These are phyloP conservation scores for Aspergillus puulaauensis DNA, from an alignment of 2,329 filamentous ascomycete genomes.

Conservation along the genomic window DNA sequence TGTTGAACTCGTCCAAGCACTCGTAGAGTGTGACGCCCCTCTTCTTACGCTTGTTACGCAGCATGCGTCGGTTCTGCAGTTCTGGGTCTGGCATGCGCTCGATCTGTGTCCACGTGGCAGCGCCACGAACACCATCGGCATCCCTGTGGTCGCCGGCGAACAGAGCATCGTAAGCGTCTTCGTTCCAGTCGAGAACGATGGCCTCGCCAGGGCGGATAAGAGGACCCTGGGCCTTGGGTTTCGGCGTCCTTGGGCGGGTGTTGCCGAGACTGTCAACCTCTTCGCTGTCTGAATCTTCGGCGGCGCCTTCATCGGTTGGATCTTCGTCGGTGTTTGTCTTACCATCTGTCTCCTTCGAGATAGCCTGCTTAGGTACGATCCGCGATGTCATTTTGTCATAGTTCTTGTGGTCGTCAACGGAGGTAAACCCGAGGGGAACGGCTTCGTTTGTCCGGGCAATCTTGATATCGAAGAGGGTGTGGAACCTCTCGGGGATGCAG, in stretches of 20 bases:
- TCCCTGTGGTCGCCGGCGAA: conserved; percentile 54
- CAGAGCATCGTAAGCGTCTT: conserved; percentile 67
- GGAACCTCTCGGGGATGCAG: conserved; percentile 63
- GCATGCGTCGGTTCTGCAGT: conserved; percentile 62
- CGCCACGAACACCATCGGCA: conserved; percentile 57
- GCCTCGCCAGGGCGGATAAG: conserved; percentile 79
- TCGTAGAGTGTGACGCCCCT: conserved; percentile 82
- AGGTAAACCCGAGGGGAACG: conserved; percentile 70
- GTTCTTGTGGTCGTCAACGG: conserved; percentile 57
- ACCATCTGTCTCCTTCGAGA: not conserved
- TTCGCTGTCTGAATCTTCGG: conserved; percentile 19
- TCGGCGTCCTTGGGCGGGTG: conserved; percentile 14
- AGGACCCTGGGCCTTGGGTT: conserved; percentile 52
- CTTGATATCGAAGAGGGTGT: conserved; percentile 74
- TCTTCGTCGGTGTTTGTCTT: conserved; percentile 5
- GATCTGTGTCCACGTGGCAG: conserved; percentile 56
- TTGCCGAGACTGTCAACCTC: conserved; percentile 9
- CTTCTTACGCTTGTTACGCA: conserved; percentile 65
- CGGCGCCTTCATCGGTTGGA: conserved; percentile 9
- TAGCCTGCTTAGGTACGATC: conserved; percentile 28
- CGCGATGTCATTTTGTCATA: conserved; percentile 57
- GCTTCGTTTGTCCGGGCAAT: conserved; percentile 60
- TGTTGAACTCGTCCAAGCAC: conserved; percentile 91
- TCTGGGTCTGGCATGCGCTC: conserved; percentile 60
- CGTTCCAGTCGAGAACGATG: conserved; percentile 82